Base-by-base conservation (phyloP, 2,329 filamentous ascomycete genomes). In the Mycosphaerella sp. region DNA sequence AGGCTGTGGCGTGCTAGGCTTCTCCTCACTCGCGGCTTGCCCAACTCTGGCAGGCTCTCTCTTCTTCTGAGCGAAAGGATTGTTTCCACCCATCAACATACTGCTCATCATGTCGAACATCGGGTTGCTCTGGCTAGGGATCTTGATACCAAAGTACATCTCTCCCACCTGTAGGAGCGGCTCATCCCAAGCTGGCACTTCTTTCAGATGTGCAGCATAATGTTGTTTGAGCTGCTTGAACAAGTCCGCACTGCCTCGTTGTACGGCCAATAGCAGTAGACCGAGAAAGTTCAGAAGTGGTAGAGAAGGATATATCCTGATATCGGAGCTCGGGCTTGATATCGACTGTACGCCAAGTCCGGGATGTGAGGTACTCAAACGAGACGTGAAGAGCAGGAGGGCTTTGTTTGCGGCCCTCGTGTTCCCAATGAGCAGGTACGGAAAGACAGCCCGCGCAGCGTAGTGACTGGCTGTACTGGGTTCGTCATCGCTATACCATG, bases 21-120 rank as follows among this genome's bases (percentile, higher is more conserved):
- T 55, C 9, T 68, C 68, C 9, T 69, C 56, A 34, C 54, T 60
- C 17, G 66, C 64, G 41, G 72, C 68, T 28, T 70, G 71, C 50
- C 75, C 73, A 32, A 76, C 73, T 58, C 69, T 74, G 66, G 71
- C 77, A 37, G 70, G 65, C 52, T 74, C 68, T 56, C 71, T 66
- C 58, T 70, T 65, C 56, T 64, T 65, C 44, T 62, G 57, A 21
- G 69, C 76, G n/a, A 78, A 79, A 14, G 74, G 76, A 44, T 75
- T 76, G 21, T 77, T 79, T 6, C 82, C 85, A 16, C 89, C 89
- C 43, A 90, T 90, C 64, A 98, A 87, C 77, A 98, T 81, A 56
- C 83, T 90, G 42, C 89, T 90, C 87, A 98, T 94, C 90, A 98
- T 97, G 68, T 98, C 93, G 71, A 97, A 82, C 69, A 98, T 75